phyloP scores from a whole-genome alignment of 2,329 filamentous ascomycete genomes.

The Tolypocladium ophioglossoides region DNA sequence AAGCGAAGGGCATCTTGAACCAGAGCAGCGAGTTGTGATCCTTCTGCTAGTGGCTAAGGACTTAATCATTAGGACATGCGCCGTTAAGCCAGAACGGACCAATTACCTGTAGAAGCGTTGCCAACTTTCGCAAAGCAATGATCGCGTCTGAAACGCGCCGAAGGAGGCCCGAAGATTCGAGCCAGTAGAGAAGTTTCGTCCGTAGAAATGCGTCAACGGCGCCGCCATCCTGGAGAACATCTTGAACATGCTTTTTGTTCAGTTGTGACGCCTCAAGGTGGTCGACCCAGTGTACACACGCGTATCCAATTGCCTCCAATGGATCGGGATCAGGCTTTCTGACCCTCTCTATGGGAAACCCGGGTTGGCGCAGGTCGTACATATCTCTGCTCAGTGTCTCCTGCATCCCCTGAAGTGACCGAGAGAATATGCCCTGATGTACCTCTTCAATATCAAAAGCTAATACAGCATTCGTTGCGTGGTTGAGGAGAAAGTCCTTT shows the following conservation, averaged over 20 bases:
- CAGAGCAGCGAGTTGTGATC: background rate
- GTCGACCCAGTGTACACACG: constrained; percentile 10
- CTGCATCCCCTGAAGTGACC: constrained; percentile 20
- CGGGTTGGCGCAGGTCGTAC: constrained; percentile 15
- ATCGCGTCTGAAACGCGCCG: background rate
- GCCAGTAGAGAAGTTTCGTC: background rate
- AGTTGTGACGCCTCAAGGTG: constrained; percentile 1
- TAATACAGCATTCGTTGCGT: constrained; percentile 14
- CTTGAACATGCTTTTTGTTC: background rate
- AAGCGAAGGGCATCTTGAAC: background rate
- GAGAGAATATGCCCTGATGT: constrained; percentile 22
- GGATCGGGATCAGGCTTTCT: constrained; percentile 7
- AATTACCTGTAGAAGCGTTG: too few relatives aligned
- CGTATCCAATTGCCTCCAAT: constrained; percentile 7
- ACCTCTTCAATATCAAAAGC: constrained; percentile 6
- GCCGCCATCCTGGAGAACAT: background rate
- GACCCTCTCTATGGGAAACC: constrained; percentile 2
- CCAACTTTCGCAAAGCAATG: background rate
- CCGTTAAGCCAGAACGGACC: too few relatives aligned
- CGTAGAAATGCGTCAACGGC: background rate
- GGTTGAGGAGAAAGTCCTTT: constrained; percentile 26
- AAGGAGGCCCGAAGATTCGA: background rate
- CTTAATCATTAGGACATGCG: background rate
- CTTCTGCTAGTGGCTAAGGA: background rate
- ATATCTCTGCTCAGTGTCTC: constrained; percentile 22